Evolutionary conservation across 305 asterid genomes (phyloP), one percentile per base, ranked within the genome.

Genomic region (Striga hermonthica): DNA sequence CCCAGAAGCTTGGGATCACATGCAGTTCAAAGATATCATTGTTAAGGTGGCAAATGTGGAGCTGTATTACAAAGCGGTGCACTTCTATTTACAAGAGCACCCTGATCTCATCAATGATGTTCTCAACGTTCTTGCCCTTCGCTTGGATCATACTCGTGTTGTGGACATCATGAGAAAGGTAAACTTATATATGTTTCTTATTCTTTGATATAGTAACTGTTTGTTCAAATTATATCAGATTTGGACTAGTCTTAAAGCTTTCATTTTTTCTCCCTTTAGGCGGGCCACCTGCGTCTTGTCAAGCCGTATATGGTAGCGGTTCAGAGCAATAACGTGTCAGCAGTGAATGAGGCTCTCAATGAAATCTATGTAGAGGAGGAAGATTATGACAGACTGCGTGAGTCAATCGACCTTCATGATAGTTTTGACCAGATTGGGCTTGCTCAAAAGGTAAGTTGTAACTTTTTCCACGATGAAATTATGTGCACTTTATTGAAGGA

Each of bases 271-370:
- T 57, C 28, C 60, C 71, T 60, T 76, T 72, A 94, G 99, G 99
- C 96, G 60, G 97, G 98, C 16, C 95, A 90, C 77, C 79, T 94
- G 63, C 97, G 90, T 65, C 95, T 94, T 39, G 84, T 94, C 63
- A 94, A 91, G 88, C 98, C 98, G 22, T 94, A 94, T 81, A 94
- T 94, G 99, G 93, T 94, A 76, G 98, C 99, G 4, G 99, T 94
- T 68, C 99, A 94, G 84, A 94, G 99, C 86, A 91, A 89, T 78
- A 94, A 91, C 44, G 97, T 89, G 48, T 87, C 99, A 71, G 98
- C 99, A n/a, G 97, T 94, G 72, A 94, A 94, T 65, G 99, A 94
- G 82, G 96, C 98, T 69, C 89, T 94, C 62, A 86, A 94, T 61
- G 98, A 87, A 80, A 94, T 94, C 59, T 94, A 94, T 75, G 96